A percentile compares a stretch with the other conserved stretches of the same genome.
These are phyloP conservation scores for Kodamaea restingae DNA, from an alignment of 805 yeast species.

Conservation along the genomic window DNA sequence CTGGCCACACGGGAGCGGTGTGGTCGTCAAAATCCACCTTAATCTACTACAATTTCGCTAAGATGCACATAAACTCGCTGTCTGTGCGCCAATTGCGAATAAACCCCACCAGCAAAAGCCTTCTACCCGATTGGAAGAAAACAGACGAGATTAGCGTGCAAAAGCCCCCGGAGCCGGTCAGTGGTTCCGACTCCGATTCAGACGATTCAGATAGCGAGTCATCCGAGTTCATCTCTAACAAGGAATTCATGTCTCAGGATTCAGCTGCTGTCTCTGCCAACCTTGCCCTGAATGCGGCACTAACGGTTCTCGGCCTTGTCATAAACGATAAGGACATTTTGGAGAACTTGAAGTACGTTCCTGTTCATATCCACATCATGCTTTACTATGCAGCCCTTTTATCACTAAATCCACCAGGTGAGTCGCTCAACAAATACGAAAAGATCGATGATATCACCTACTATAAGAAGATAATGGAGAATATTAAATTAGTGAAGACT, in stretches of 20 bases:
- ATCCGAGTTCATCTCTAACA: conserved; percentile 30
- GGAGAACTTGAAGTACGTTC: conserved; percentile 56
- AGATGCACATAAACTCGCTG: conserved; percentile 62
- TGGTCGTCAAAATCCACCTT: conserved; percentile 72
- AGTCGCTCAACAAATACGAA: conserved; percentile 20
- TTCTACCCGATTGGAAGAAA: conserved; percentile 33
- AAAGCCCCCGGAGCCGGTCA: not conserved
- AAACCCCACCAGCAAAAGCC: conserved; percentile 23
- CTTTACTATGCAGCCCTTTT: conserved; percentile 61
- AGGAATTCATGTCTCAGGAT: conserved; percentile 30
- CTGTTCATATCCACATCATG: conserved; percentile 72
- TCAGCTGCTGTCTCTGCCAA: conserved; percentile 36
- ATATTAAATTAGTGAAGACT: conserved; percentile 40
- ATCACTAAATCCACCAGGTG: conserved; percentile 45
- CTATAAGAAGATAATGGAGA: conserved; percentile 27
- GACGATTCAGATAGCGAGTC: conserved; percentile 16
- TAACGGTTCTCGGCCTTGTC: conserved; percentile 55
- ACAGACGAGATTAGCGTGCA: conserved; percentile 5
- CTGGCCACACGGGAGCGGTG: conserved; percentile 48
- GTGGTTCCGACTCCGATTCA: conserved; percentile 9
- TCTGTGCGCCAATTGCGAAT: conserved; percentile 42
- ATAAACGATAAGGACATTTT: conserved; percentile 56
- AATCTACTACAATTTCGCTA: conserved; percentile 69
- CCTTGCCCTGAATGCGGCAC: conserved; percentile 61
- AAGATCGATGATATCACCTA: conserved; percentile 22